phyloP scores from a whole-genome alignment of 2,329 filamentous ascomycete genomes.

The Fusarium sp. region DNA sequence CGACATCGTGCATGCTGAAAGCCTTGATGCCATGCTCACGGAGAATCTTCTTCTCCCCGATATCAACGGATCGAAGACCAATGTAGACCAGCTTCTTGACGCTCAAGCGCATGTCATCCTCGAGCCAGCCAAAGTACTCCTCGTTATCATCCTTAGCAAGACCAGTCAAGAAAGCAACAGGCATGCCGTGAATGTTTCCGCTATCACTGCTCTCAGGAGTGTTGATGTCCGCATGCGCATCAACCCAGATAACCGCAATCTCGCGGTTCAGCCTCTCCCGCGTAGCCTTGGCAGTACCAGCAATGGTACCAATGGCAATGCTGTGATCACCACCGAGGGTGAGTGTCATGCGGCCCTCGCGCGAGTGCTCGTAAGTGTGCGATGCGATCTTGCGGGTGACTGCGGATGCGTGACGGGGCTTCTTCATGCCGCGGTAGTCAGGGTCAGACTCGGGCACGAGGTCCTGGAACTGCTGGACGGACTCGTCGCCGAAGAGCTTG shows the following conservation, averaged over 20 bases:
- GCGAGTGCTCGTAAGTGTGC: slow-evolving; percentile 88
- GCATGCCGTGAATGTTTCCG: slow-evolving; percentile 98
- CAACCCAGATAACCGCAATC: slow-evolving; percentile 97
- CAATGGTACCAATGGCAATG: slow-evolving; percentile 93
- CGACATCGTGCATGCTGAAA: slow-evolving; percentile 98
- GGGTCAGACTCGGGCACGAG: slow-evolving; percentile 77
- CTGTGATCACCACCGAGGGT: slow-evolving; percentile 96
- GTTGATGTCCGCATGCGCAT: slow-evolving; percentile 98
- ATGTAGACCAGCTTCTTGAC: slow-evolving; percentile 95
- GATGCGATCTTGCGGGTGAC: slow-evolving; percentile 81
- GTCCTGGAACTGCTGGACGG: slow-evolving; percentile 83
- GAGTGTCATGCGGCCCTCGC: slow-evolving; percentile 83
- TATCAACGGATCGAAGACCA: slow-evolving; percentile 89
- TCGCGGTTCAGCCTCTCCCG: slow-evolving; percentile 83
- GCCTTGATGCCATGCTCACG: slow-evolving; percentile 90
- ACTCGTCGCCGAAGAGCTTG: slow-evolving; percentile 82
- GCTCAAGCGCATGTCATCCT: slow-evolving; percentile 73
- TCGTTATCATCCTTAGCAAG: slow-evolving; percentile 78
- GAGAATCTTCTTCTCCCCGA: slow-evolving; percentile 92
- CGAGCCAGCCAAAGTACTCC: slow-evolving; percentile 90
- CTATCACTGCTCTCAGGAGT: slow-evolving; percentile 88
- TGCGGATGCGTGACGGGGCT: slow-evolving; percentile 83
- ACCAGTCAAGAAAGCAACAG: slow-evolving; percentile 88
- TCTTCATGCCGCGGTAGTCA: slow-evolving; percentile 91
- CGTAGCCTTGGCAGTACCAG: slow-evolving; percentile 84